Evolutionary conservation across 306 rosid species (phyloP).

Genomic region (apple (Malus domestica)): ASM211411v1 NC_041803.1:49838501-49839000

Average conservation of each 20-base stretch:
- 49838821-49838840: constrained; percentile 33
- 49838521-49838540: constrained; percentile 1
- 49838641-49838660: constrained; percentile 75
- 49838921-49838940: background rate
- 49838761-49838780: constrained; percentile 13
- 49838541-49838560: background rate
- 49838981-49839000: background rate
- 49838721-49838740: constrained; percentile 57
- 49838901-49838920: constrained; percentile 28
- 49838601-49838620: background rate
- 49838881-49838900: constrained; percentile 92
- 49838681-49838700: constrained; percentile 74
- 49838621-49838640: constrained; percentile 69
- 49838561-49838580: background rate
- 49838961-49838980: background rate
- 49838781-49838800: constrained; percentile 3
- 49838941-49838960: background rate
- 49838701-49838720: constrained; percentile 83
- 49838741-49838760: constrained; percentile 80
- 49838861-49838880: constrained; percentile 87
- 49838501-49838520: constrained; percentile 10
- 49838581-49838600: background rate
- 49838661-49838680: constrained; percentile 87
- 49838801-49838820: background rate
- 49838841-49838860: constrained; percentile 88